phyloP scores from a whole-genome alignment of 169 alveolate genomes.

The Plasmodium adleri region DNA sequence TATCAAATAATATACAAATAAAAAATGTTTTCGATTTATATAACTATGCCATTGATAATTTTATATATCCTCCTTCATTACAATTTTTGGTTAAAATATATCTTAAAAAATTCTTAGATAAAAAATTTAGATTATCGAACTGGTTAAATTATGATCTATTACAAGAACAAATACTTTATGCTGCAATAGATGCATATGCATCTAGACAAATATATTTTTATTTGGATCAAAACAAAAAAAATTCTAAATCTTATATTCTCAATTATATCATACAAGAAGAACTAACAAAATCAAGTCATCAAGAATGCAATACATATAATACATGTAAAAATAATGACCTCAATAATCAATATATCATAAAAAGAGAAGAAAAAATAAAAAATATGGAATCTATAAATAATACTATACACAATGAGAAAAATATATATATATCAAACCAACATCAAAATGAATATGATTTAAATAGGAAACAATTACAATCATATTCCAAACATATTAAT shows the following conservation, averaged over 20 bases:
- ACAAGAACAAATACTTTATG: constrained; percentile 57
- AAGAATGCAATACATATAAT: not conserved
- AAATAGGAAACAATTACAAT: not conserved
- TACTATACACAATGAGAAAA: not conserved
- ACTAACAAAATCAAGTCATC: not conserved
- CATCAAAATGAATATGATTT: no score
- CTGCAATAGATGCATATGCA: constrained; percentile 69
- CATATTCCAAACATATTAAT: not conserved
- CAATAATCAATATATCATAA: not conserved
- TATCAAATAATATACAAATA: constrained; percentile 20
- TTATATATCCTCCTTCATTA: constrained; percentile 61
- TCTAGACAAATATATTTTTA: constrained; percentile 58
- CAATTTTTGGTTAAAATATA: constrained; percentile 58
- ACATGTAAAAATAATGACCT: not conserved
- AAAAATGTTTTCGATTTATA: constrained; percentile 63
- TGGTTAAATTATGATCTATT: constrained; percentile 32
- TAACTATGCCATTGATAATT: constrained; percentile 48
- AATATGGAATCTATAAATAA: not conserved
- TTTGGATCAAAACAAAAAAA: constrained; percentile 23
- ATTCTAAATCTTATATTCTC: not conserved
- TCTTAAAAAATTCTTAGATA: constrained; percentile 30
- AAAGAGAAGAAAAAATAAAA: not conserved
- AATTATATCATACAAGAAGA: not conserved
- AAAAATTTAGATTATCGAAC: constrained; percentile 37
- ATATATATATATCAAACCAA: no score